Evolutionary conservation across 768 basidiomycete species (phyloP), one percentile per base, ranked within the genome.

Genomic region (Termitomyces bulborhizus): DNA sequence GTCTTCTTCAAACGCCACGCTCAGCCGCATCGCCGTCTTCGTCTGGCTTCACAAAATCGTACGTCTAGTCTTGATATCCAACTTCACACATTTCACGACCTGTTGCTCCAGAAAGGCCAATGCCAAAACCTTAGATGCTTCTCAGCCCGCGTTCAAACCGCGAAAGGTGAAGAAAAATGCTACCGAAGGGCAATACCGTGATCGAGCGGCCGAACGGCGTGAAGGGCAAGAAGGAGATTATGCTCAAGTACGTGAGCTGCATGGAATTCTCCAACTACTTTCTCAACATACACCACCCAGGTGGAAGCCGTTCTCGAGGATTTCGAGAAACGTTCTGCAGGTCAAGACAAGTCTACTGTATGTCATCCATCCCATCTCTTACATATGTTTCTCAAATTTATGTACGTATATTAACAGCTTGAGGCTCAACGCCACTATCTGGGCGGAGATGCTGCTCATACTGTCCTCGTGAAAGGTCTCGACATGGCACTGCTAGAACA

Each of bases 401-500:
- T 41, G 18, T 4, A 3, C 12, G 12, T 43, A 32, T 24, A 56
- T 15, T 52, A 9, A n/a, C 59, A 90, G 87, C 73, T 91, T 16
- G 89, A 90, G 53, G 78, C 83, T 52, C 81, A 91, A 64, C 77
- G 93, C 36, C 77, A 75, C 54, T 90, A 89, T 66, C 80, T 93
- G 5, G 92, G 92, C 16, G 90, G 92, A 37, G 91, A 96, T 66
- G 82, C 84, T 41, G 79, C 88, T 55, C 93, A 95, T 66, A 85
- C 90, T 11, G 80, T 94, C 54, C 81, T 94, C 11, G 90, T 94
- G 41, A 96, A 93, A 65, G 92, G 92, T 27, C 83, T 98, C 45
- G 95, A 98, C 65, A 78, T 87, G 60, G 87, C 91, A 0, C 79
- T 97, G 6, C 76, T 97, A 15, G 88, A 92, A 63, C 89, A 92